phyloP scores from a whole-genome alignment of 2,329 filamentous ascomycete genomes.

The Neofusicoccum kwambonambiense region DNA sequence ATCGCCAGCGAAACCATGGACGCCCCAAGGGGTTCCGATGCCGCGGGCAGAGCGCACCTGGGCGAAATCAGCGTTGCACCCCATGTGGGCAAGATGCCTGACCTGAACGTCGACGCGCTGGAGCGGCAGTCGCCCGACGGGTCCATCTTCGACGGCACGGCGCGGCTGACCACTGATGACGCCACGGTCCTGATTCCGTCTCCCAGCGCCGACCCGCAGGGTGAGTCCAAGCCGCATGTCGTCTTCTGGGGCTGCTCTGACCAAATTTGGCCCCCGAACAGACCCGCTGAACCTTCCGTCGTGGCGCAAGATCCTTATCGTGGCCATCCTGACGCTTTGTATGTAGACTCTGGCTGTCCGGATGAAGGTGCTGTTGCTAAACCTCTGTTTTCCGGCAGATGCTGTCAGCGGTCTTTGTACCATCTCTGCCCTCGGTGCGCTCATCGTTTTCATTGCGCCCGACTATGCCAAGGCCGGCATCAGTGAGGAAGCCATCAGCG shows the following conservation, averaged over 20 bases:
- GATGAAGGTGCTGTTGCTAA: not conserved
- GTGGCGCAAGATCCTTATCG: slow-evolving; percentile 14
- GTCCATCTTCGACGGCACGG: slow-evolving; percentile 16
- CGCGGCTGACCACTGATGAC: slow-evolving; percentile 3
- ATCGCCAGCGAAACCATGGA: not conserved
- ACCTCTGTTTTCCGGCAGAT: not conserved
- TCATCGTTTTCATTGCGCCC: slow-evolving; percentile 17
- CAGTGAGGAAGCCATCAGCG: slow-evolving; percentile 17
- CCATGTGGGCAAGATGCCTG: not conserved
- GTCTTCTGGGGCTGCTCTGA: not conserved
- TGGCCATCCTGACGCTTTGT: slow-evolving; percentile 19
- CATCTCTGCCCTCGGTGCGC: slow-evolving; percentile 18
- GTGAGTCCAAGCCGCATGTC: not conserved
- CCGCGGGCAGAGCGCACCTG: not conserved
- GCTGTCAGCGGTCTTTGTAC: slow-evolving; percentile 16
- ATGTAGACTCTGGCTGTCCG: not conserved
- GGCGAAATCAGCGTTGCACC: not conserved
- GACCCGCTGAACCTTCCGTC: slow-evolving; percentile 19
- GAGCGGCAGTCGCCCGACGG: not conserved
- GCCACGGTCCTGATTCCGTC: slow-evolving; percentile 17
- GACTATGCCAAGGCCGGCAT: slow-evolving; percentile 19
- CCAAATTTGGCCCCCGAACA: not conserved
- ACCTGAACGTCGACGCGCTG: not conserved
- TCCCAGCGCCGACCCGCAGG: slow-evolving; percentile 15
- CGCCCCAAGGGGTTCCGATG: not conserved